Evolutionary conservation across 192 early-diverging fungal genomes (phyloP), one percentile per base, ranked within the genome.

Genomic region (Chytriomyces hyalinus): DNA sequence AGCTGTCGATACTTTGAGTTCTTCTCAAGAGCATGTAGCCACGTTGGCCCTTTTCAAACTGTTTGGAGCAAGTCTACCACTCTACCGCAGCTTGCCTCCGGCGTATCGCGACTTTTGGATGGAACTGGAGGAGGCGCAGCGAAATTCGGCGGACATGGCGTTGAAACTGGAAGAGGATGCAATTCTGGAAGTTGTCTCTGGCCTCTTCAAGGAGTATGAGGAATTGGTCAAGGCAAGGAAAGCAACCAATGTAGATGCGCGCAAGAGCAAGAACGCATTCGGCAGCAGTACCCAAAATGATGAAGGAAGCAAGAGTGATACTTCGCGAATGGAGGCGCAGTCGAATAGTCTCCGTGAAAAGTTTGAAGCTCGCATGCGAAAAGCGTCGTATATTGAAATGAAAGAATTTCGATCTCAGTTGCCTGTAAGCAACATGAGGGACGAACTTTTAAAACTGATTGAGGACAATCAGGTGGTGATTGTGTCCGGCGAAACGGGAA

Each of bases 401-500:
- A 26, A 28, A 4, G 28, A 44, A 17, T 51, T 77, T 46, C 75
- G 92, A 49, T 76, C 73, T 36, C 72, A 80, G 0, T 74, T 94
- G 10, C 93, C 93, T 0, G 91, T 93, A 17, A 82, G 67, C 60
- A 77, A 77, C 5, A 88, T 88, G 78, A 75, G 84, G 17, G 80
- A 90, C 5, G 80, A 89, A 8, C 83, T 94, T 47, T 48, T 92
- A 57, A 50, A 84, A 2, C 43, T 85, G 4, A 48, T 93, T 49
- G 28, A 74, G 28, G 46, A 61, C 8, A 62, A 91, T 70, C 90
- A 89, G 70, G 91, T 94, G 1, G 73, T 94, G 8, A 86, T 94
- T 61, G 80, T 94, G 8, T 93, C 89, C 49, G 93, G 93, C n/a
- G 93, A 92, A 75, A 94, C 93, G 5, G 93, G 93, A 81, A 87